Conservation (phyloP, 2,329 filamentous ascomycete genomes). For the Dactylellina drechsleri region DNA sequence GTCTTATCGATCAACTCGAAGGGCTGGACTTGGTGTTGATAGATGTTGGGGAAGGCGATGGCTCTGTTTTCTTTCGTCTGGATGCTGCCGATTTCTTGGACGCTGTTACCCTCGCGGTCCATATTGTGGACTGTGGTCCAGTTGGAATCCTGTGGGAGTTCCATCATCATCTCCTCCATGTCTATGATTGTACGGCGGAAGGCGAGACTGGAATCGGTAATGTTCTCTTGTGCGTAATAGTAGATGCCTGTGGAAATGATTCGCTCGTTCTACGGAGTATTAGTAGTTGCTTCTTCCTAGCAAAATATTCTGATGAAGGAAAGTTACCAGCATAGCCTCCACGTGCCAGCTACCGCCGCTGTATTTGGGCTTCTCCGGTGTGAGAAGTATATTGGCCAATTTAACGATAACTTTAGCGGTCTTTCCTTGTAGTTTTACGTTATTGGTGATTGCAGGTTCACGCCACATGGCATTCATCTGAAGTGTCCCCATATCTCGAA, state of each 20-base stretch:
- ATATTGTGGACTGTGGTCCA: conserved; percentile 42
- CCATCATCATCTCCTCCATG: conserved; percentile 20
- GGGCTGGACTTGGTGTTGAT: conserved; percentile 48
- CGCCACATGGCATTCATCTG: background rate
- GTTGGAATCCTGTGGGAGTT: conserved; percentile 33
- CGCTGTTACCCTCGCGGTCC: conserved; percentile 16
- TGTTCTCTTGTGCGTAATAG: conserved; percentile 72
- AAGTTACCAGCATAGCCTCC: conserved; percentile 64
- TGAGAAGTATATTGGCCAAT: conserved; percentile 70
- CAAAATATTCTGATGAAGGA: background rate
- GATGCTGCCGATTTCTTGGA: conserved; percentile 47
- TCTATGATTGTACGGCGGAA: conserved; percentile 64
- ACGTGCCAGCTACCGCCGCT: conserved; percentile 68
- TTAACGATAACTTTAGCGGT: conserved; percentile 73
- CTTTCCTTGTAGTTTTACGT: conserved; percentile 56
- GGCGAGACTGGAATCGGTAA: conserved; percentile 66
- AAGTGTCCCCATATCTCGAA: conserved; percentile 24
- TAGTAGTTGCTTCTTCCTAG: background rate
- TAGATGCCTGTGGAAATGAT: conserved; percentile 73
- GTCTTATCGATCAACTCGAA: conserved; percentile 49
- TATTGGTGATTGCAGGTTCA: background rate
- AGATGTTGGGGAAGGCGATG: conserved; percentile 48
- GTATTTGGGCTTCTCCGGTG: conserved; percentile 67
- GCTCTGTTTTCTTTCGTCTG: conserved; percentile 33
- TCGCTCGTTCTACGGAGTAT: conserved; percentile 67